Evolutionary conservation across 2,329 filamentous ascomycete species (phyloP), one percentile per base, ranked within the genome.

Genomic region (Chaetomiaceae sp.): DNA sequence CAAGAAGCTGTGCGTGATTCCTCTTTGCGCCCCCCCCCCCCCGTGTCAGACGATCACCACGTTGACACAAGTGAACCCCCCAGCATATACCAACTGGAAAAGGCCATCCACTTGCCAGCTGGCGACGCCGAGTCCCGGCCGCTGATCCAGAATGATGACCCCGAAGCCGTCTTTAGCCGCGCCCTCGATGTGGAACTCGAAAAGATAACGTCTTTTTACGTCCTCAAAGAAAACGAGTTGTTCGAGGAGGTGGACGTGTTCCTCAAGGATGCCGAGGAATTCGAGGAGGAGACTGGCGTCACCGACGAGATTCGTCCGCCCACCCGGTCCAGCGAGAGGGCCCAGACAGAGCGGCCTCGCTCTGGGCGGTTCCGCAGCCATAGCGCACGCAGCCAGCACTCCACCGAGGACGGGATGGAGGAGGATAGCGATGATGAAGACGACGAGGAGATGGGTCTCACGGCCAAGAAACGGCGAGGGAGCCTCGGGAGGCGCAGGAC

Each of bases 81-180:
- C 32, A 95, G 90, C 53, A 97, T 99, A 64, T 99, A 97, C 73
- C 85, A 88, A 57, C 87, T 99, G 60, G 94, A 99, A 75, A 95
- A 95, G 70, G 82, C 85, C 50, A 75, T 86, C 48, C 81, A 94
- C 68, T 84, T 86, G 48, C 73, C 78, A 23, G 72, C 75, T 18
- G 69, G 81, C 54, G 92, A 97, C 72, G 81, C 84, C 62, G 94
- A 99, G 74, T 86, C 85, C 6, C 86, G 90, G 10, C 90, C 94
- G 5, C 80, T 99, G 36, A 85, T 99, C 54, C 75, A 78, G 55
- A 77, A 78, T 51, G 80, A 81, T 54, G 86, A 95, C 54, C 86
- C 90, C 13, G 91, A 97, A 67, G 79, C 82, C 34, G 79, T 91
- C 54, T 99, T 99, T 68, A 79, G 80, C 59, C 84, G 84, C 58